These are phyloP conservation scores for Paraconiothyrium brasiliense DNA, from an alignment of 2,329 filamentous ascomycete species.

Conservation along the genomic window DNA sequence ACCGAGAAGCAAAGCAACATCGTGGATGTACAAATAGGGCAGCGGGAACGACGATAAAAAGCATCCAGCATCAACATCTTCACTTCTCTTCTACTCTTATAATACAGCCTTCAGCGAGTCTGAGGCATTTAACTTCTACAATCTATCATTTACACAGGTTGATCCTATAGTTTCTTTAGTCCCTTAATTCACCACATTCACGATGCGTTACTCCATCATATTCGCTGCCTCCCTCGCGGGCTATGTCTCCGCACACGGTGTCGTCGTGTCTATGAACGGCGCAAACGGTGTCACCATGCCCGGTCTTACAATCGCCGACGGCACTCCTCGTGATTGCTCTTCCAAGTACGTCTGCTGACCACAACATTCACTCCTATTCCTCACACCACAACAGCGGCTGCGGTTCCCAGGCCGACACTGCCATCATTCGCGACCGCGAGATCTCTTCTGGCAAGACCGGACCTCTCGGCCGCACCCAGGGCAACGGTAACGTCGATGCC, in stretches of 20 bases:
- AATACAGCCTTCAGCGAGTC: slow-evolving; percentile 17
- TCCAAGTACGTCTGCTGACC: slow-evolving; percentile 44
- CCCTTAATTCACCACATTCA: slow-evolving; percentile 13
- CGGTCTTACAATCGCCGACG: slow-evolving; percentile 69
- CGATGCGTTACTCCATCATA: slow-evolving; percentile 40
- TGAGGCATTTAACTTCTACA: slow-evolving; percentile 14
- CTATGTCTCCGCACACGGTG: slow-evolving; percentile 65
- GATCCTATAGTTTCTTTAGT: slow-evolving; percentile 1
- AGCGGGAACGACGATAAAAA: neutral
- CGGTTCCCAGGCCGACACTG: slow-evolving; percentile 72
- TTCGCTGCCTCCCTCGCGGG: slow-evolving; percentile 41
- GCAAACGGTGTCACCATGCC: slow-evolving; percentile 71
- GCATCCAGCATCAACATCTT: slow-evolving; percentile 18
- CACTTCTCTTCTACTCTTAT: slow-evolving; percentile 11
- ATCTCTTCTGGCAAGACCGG: slow-evolving; percentile 63
- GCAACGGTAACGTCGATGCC: slow-evolving; percentile 68
- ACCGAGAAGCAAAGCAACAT: slow-evolving; percentile 1
- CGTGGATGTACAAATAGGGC: slow-evolving; percentile 13
- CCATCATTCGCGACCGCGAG: slow-evolving; percentile 72
- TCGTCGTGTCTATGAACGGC: slow-evolving; percentile 65
- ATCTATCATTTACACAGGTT: slow-evolving; percentile 13
- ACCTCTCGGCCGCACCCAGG: slow-evolving; percentile 70
- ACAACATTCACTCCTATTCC: slow-evolving; percentile 8
- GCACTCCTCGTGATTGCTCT: slow-evolving; percentile 74
- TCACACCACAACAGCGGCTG: slow-evolving; percentile 53